Evolutionary conservation across 768 basidiomycete species (phyloP), one percentile per base, ranked within the genome.

Genomic region (Boletus rex-veris): DNA sequence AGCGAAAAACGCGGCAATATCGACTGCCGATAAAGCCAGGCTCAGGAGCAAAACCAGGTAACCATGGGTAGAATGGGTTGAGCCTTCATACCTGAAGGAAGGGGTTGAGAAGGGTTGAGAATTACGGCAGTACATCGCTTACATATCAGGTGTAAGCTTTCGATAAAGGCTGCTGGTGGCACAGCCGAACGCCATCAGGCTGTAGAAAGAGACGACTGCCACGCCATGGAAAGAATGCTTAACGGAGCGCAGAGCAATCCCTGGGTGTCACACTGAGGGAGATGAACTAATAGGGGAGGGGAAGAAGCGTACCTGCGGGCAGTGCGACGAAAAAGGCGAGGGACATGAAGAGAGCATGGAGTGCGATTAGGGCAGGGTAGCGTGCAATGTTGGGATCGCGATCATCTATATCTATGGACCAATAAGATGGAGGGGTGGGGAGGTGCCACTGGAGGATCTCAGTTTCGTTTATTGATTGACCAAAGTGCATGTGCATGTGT

Each of bases 111-210:
- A 8, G 2, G 18, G 24, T 40, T 37, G 38, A 18, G 61, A 14
- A 54, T 60, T 47, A 50, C 47, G 61, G 54, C 61, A 73, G 5
- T 11, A 58, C 7, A 33, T 51, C 7, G 41, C 86, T 64, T 70
- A 94, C 87, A 93, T 84, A 70, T 95, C 79, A 3, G 91, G 90
- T 0, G 91, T 92, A 47, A 86, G 69, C 58, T 90, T 90, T 41
- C 76, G 77, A 71, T 98, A 97, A 21, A 90, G 66, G 3, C 77
- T 77, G 61, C 86, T 86, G 19, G 85, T 71, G 14, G 82, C 75
- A 66, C 86, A 81, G 5, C 90, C 91, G 38, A 95, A 66, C 1
- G 75, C 68, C 48, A 77, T 73, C 19, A 89, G 74, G 12, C 60
- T 71, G 64, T 87, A 86, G 72, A 93, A 94, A 0, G 74, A 72